phyloP scores from a whole-genome alignment of 257 asterid genomes.

The Ilex aquifolium region DNA sequence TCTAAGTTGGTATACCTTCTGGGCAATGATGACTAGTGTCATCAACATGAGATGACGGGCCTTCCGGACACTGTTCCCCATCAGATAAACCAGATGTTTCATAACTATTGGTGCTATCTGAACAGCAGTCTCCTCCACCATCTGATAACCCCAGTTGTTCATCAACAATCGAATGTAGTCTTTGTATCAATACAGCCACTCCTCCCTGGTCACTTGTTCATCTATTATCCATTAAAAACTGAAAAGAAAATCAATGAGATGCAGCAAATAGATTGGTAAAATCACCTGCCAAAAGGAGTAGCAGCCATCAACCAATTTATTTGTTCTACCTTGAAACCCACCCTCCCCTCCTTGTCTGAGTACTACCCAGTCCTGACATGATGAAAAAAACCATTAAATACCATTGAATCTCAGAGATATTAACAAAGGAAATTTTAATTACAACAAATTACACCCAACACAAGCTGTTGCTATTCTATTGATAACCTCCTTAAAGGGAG shows the following conservation, averaged over 20 bases:
- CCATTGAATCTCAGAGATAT: too few relatives aligned
- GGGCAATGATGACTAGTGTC: slow-evolving; percentile 18
- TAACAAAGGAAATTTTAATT: too few relatives aligned
- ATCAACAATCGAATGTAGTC: slow-evolving; percentile 34
- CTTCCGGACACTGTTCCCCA: slow-evolving; percentile 34
- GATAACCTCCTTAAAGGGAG: too few relatives aligned
- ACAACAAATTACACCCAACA: too few relatives aligned
- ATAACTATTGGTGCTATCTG: slow-evolving; percentile 39
- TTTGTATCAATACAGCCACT: slow-evolving; percentile 68
- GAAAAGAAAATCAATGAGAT: not conserved
- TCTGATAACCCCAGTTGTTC: slow-evolving; percentile 56
- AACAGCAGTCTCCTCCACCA: slow-evolving; percentile 15
- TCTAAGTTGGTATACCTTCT: slow-evolving; percentile 41
- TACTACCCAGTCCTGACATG: slow-evolving; percentile 88
- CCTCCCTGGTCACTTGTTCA: slow-evolving; percentile 59
- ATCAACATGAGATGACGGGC: slow-evolving; percentile 30
- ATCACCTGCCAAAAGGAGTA: slow-evolving; percentile 99
- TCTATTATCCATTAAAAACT: not conserved
- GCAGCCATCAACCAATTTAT: slow-evolving; percentile 97
- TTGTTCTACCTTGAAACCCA: slow-evolving; percentile 98
- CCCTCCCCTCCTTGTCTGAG: slow-evolving; percentile 94
- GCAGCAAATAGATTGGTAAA: not conserved
- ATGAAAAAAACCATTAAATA: not conserved
- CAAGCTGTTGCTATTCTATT: too few relatives aligned
- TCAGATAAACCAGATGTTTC: slow-evolving; percentile 38